Conservation (phyloP, 352 stramenopile species). For the Globisporangium spiculum region DNA sequence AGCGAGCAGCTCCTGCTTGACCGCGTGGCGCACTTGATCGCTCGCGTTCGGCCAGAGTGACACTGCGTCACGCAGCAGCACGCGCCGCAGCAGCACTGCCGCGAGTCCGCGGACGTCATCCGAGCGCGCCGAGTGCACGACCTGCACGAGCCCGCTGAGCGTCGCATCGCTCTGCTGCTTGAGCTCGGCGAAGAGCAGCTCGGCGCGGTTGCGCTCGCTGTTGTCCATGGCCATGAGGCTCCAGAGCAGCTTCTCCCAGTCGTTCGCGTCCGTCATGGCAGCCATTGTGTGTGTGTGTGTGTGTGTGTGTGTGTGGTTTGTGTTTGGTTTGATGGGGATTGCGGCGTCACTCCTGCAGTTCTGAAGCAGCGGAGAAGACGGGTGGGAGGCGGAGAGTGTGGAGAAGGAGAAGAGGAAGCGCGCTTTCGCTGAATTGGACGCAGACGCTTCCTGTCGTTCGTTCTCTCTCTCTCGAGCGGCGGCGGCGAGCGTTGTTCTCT, state of each 20-base stretch:
- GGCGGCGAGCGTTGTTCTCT: not conserved
- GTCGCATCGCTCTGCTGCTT: constrained; percentile 59
- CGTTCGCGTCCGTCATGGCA: constrained; percentile 23
- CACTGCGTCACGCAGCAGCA: constrained; percentile 73
- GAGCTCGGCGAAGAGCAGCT: constrained; percentile 57
- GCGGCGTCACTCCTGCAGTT: not conserved
- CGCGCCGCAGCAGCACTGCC: constrained; percentile 70
- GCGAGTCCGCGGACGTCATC: constrained; percentile 74
- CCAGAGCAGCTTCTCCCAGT: constrained; percentile 72
- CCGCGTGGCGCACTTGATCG: constrained; percentile 30
- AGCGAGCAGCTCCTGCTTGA: constrained; percentile 66
- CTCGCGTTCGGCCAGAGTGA: constrained; percentile 72
- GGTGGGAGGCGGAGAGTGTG: not conserved
- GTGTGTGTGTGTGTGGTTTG: not conserved
- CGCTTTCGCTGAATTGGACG: not conserved
- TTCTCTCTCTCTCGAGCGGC: not conserved
- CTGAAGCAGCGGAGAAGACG: not conserved
- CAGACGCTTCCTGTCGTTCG: not conserved
- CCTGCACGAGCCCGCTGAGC: constrained; percentile 47
- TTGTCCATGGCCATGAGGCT: constrained; percentile 75
- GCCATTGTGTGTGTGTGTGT: constrained; percentile 20
- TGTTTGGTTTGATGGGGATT: not conserved
- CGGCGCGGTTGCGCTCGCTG: constrained; percentile 57
- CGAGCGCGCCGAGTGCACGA: constrained; percentile 53
- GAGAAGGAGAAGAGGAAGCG: not conserved